Conservation (phyloP, 2,329 filamentous ascomycete species). For the Aspergillus flavus region DNA sequence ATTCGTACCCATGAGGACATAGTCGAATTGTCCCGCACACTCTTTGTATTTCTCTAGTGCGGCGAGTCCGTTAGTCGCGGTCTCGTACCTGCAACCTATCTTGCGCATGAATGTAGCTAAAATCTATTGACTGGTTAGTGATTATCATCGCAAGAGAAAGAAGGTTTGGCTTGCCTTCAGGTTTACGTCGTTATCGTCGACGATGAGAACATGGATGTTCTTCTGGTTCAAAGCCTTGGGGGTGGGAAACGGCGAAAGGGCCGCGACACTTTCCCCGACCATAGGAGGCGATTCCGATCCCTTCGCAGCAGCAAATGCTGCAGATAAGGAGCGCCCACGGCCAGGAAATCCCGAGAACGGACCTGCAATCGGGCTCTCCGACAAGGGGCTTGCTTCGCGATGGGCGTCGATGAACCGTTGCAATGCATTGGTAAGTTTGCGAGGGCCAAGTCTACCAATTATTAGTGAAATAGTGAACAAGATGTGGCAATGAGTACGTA, state of each 20-base stretch:
- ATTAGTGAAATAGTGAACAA: constrained; percentile 14
- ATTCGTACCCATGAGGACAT: constrained; percentile 37
- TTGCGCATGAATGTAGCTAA: constrained; percentile 43
- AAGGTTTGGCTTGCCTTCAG: constrained; percentile 26
- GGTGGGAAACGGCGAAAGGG: constrained; percentile 9
- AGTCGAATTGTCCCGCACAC: constrained; percentile 35
- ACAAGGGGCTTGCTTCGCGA: neutral
- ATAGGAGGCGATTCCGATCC: constrained; percentile 19
- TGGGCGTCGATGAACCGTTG: constrained; percentile 13
- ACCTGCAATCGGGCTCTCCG: constrained; percentile 9
- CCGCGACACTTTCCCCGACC: constrained; percentile 16
- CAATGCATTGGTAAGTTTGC: constrained; percentile 27
- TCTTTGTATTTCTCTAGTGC: constrained; percentile 41
- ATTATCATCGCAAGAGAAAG: neutral
- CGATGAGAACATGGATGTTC: constrained; percentile 36
- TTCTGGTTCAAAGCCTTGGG: constrained; percentile 5
- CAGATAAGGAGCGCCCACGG: constrained; percentile 18
- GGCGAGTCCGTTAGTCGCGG: constrained; percentile 41
- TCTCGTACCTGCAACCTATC: constrained; percentile 38
- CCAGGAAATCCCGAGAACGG: constrained; percentile 13
- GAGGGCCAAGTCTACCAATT: constrained; percentile 28
- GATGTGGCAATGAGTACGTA: constrained; percentile 14
- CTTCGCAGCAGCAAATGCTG: constrained; percentile 19
- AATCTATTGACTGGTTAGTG: constrained; percentile 24
- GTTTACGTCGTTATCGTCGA: constrained; percentile 49